Conservation (phyloP, 1,284 basidiomycete genomes). For the Puccinia novopanici region DNA sequence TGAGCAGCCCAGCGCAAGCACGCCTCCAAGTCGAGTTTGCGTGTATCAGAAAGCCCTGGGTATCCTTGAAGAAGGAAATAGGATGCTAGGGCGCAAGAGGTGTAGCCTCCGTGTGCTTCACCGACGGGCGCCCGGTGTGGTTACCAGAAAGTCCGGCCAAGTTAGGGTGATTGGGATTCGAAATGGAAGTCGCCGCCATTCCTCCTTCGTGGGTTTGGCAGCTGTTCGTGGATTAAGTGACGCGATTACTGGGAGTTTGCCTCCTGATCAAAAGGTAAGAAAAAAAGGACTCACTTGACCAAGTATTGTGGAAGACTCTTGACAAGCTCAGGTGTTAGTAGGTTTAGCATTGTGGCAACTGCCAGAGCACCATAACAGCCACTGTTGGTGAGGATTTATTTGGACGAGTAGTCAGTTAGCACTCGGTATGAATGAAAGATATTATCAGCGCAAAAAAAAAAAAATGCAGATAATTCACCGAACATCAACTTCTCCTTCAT, state of each 20-base stretch:
- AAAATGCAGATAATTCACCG: conserved; percentile 62
- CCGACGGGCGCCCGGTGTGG: conserved; percentile 66
- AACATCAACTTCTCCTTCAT: conserved; percentile 88
- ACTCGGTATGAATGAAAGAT: neutral
- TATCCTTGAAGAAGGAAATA: conserved; percentile 66
- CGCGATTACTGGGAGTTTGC: conserved; percentile 62
- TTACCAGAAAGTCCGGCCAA: conserved; percentile 56
- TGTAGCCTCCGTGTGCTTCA: conserved; percentile 97
- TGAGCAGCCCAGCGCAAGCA: conserved; percentile 18
- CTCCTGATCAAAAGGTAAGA: conserved; percentile 63
- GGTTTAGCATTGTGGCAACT: conserved; percentile 71
- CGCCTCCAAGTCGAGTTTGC: conserved; percentile 13
- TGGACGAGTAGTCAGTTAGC: neutral
- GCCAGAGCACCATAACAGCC: conserved; percentile 76
- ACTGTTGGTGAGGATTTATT: conserved; percentile 59
- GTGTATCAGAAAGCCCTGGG: conserved; percentile 18
- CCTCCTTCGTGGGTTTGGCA: conserved; percentile 99
- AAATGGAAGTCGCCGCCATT: conserved; percentile 64
- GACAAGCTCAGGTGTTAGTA: conserved; percentile 84
- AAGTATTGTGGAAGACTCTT: conserved; percentile 54
- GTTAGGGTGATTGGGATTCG: conserved; percentile 64
- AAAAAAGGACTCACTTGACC: neutral
- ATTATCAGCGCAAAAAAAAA: neutral
- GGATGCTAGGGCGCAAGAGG: conserved; percentile 84
- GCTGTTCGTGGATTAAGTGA: neutral